phyloP scores from a whole-genome alignment of 176 grass and related monocot species.

The Oropetium thomaeum region DNA sequence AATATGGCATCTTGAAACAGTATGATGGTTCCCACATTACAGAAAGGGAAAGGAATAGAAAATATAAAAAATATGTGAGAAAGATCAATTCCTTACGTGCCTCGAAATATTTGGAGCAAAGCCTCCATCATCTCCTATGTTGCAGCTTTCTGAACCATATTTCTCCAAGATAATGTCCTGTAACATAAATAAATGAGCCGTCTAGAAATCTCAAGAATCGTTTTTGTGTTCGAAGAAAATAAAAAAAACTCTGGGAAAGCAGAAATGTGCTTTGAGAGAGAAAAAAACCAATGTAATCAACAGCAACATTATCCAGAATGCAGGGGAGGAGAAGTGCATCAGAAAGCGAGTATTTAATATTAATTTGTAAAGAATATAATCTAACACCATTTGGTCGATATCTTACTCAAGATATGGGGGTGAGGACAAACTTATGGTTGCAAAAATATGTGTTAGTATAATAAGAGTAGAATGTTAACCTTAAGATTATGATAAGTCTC shows the following conservation, averaged over 20 bases:
- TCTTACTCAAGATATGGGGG: neutral
- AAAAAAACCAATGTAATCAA: conserved; percentile 15
- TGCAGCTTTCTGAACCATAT: conserved; percentile 66
- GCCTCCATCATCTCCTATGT: conserved; percentile 82
- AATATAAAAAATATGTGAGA: neutral
- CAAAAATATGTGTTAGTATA: neutral
- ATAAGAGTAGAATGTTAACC: conserved; percentile 42
- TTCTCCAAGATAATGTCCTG: conserved; percentile 80
- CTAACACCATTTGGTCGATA: conserved; percentile 16
- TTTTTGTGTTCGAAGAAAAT: neutral
- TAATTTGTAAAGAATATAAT: neutral
- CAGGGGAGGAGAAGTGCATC: neutral
- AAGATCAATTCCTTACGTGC: conserved; percentile 51
- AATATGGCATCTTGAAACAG: conserved; percentile 25
- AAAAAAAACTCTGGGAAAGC: neutral
- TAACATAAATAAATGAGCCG: conserved; percentile 20
- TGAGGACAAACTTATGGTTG: conserved; percentile 5
- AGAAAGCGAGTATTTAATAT: neutral
- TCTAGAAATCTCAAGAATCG: conserved; percentile 1
- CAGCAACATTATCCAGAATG: neutral
- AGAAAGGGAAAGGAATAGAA: neutral
- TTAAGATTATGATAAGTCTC: conserved; percentile 97
- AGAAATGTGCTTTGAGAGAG: neutral
- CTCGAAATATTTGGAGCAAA: conserved; percentile 97
- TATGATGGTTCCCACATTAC: neutral